Base-by-base conservation (phyloP, 805 yeast genomes). In the Starmerella etchellsii region DNA sequence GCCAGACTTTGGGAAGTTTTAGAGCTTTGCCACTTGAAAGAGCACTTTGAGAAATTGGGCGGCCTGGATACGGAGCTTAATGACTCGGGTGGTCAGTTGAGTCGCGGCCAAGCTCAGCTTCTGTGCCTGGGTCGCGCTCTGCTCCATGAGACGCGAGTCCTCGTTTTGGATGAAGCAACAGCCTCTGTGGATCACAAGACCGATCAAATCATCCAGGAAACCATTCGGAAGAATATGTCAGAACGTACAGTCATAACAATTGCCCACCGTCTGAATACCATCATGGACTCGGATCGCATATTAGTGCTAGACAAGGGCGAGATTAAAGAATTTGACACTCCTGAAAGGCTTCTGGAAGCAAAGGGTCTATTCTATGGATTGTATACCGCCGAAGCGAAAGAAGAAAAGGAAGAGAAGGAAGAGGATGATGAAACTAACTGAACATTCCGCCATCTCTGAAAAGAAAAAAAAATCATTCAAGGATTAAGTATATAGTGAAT, bases 131-230 rank as follows among this genome's bases (percentile, higher is more conserved):
- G 87, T 3, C 69, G 94, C 53, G 87, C 93, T 0, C 65, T 82
- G 50, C 76, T 81, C 21, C 67, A 80, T 46, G 66, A 73, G 32
- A 68, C 85, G 2, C 74, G 70, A 56, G 74, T 81, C 42, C 65
- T 81, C 43, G 79, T 82, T 42, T 60, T 81, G 41, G 94, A 82
- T 57, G 94, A 82, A 58, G 94, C 78, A 1, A 72, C 78, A 1
- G 85, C 93, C 1, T 76, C 87, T 11, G 87, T 81, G 18, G 93
- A 81, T 58, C 78, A 78, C 19, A 78, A 79, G 56, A 81, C 93
- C 0, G 91, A 81, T 54, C 67, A 69, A 48, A 66, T 81, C 42
- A 73, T 81, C 31, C 93, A 81, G 62, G 73, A 76, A 48, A 81
- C 93, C 0, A 81, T 82, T 37, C 66, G 88, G 43, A 55, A 61